Evolutionary conservation across 139 green algal genomes (phyloP).

Genomic region (Desmodesmus armatus): DNA sequence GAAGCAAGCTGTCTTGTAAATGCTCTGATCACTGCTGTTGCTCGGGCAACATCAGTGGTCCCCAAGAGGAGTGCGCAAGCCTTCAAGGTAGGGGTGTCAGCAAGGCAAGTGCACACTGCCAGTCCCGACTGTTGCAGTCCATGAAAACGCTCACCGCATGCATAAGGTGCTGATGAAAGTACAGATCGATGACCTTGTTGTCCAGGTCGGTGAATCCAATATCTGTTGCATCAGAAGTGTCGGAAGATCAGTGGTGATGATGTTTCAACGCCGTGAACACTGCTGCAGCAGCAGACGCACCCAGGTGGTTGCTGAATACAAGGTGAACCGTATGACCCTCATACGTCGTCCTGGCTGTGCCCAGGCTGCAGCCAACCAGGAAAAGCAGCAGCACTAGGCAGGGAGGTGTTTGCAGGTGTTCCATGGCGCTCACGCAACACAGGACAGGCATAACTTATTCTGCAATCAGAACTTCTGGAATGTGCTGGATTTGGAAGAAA

Average conservation of each 20-base stretch:
- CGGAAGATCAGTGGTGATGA: not conserved
- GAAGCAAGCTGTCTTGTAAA: not conserved
- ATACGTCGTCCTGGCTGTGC: not conserved
- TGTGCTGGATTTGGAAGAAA: too few species aligned
- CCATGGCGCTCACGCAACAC: not conserved
- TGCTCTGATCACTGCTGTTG: not conserved
- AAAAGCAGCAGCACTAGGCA: not conserved
- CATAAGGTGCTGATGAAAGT: conserved; percentile 67
- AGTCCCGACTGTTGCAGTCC: not conserved
- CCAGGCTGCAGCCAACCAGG: not conserved
- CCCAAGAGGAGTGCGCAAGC: not conserved
- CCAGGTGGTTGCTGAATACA: conserved; percentile 71
- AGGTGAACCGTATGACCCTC: conserved; percentile 55
- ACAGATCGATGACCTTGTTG: conserved; percentile 64
- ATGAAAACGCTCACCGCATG: conserved; percentile 39
- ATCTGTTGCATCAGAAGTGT: not conserved
- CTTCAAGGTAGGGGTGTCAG: not conserved
- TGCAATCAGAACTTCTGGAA: too few species aligned
- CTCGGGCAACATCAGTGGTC: not conserved
- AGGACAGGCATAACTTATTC: not conserved
- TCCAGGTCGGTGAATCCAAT: conserved; percentile 54
- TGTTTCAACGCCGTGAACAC: not conserved
- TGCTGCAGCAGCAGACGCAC: not conserved
- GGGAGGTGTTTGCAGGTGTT: not conserved
- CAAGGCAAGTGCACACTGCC: not conserved